Evolutionary conservation across 139 green algal species (phyloP).

Genomic region (Bryopsis sp.): DNA sequence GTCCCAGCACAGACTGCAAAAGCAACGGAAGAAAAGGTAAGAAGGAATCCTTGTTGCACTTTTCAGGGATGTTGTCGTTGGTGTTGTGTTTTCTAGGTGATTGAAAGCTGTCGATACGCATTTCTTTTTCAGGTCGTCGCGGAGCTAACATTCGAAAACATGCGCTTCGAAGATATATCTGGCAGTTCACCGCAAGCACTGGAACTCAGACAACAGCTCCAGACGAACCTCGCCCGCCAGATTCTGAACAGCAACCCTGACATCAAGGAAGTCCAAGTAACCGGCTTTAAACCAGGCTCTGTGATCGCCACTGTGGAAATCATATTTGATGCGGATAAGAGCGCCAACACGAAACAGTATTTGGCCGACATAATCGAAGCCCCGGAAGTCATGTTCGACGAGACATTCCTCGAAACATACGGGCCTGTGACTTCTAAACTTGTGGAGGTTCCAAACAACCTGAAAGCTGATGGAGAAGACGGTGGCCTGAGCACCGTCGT

Average conservation of each 20-base stretch:
- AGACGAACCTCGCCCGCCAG: neutral
- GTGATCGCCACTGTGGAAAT: neutral
- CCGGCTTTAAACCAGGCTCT: neutral
- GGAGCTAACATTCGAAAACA: neutral
- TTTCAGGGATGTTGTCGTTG: too few species aligned
- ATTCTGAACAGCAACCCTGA: neutral
- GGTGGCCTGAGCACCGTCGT: too few species aligned
- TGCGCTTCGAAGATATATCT: neutral
- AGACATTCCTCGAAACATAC: neutral
- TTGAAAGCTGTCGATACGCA: too few species aligned
- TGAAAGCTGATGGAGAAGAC: too few species aligned
- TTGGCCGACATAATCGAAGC: neutral
- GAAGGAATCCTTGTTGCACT: too few species aligned
- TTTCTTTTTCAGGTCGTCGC: neutral
- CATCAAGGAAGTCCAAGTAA: neutral
- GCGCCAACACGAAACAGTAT: neutral
- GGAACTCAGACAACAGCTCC: neutral
- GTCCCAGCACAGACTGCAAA: too few species aligned
- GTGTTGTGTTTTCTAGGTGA: too few species aligned
- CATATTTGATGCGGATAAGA: neutral
- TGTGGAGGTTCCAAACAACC: too few species aligned
- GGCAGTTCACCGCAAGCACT: neutral
- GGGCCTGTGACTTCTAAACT: too few species aligned
- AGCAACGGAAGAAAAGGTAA: too few species aligned
- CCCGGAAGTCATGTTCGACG: neutral